These are phyloP conservation scores for Mycena sp. DNA, from an alignment of 1,284 basidiomycete species.

Conservation along the genomic window DNA sequence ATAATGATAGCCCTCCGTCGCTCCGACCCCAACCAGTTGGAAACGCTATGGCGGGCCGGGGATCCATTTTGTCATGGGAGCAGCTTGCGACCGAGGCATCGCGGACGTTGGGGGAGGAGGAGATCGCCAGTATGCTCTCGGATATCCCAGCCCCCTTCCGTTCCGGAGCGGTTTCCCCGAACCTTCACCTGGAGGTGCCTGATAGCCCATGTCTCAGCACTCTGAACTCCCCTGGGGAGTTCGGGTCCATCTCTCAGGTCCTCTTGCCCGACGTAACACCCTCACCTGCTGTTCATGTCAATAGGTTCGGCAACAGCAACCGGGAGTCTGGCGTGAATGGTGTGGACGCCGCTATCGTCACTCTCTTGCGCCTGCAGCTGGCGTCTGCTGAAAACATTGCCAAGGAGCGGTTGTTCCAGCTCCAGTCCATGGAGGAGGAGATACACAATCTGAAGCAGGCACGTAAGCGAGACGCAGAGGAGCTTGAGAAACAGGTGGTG, in stretches of 20 bases:
- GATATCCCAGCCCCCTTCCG: slow-evolving; percentile 77
- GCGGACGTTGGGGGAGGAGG: slow-evolving; percentile 66
- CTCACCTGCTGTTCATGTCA: slow-evolving; percentile 67
- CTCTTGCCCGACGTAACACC: slow-evolving; percentile 80
- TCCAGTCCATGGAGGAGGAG: slow-evolving; percentile 77
- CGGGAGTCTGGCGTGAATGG: slow-evolving; percentile 42
- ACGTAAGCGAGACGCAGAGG: slow-evolving; percentile 66
- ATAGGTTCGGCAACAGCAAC: slow-evolving; percentile 41
- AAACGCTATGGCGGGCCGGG: slow-evolving; percentile 53
- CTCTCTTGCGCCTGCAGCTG: slow-evolving; percentile 76
- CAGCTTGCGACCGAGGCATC: slow-evolving; percentile 70
- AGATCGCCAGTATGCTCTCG: slow-evolving; percentile 70
- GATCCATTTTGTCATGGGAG: slow-evolving; percentile 80
- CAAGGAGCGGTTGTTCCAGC: slow-evolving; percentile 65
- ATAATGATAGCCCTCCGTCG: slow-evolving; percentile 57
- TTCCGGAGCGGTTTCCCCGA: slow-evolving; percentile 66
- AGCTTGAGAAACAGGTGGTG: slow-evolving; percentile 66
- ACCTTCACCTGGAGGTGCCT: slow-evolving; percentile 61
- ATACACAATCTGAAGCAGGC: slow-evolving; percentile 66
- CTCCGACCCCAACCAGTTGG: slow-evolving; percentile 53
- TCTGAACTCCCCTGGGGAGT: slow-evolving; percentile 74
- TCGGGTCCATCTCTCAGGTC: slow-evolving; percentile 81
- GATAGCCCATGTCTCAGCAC: slow-evolving; percentile 78
- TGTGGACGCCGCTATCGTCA: slow-evolving; percentile 62
- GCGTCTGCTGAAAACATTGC: slow-evolving; percentile 73